phyloP scores from a whole-genome alignment of 352 stramenopile genomes.

The Lagenidium giganteum region DNA sequence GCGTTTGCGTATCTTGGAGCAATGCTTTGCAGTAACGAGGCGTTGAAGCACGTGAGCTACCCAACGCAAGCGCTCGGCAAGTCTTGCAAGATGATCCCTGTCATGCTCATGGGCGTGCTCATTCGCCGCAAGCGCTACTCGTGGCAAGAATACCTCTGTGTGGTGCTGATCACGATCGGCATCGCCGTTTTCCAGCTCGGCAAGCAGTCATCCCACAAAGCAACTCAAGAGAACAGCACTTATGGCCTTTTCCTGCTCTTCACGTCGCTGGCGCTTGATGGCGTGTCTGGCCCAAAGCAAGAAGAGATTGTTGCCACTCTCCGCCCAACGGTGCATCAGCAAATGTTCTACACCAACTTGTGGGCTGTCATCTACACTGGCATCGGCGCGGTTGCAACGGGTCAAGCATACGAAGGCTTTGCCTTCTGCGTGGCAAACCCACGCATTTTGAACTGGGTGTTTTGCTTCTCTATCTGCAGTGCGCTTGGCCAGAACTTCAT shows the following conservation, averaged over 20 bases:
- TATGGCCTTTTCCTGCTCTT: constrained; percentile 88
- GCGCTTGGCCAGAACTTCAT: constrained; percentile 99
- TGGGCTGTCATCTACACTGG: constrained; percentile 86
- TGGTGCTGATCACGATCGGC: constrained; percentile 86
- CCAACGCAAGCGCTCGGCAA: constrained; percentile 98
- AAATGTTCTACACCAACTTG: constrained; percentile 90
- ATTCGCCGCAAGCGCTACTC: constrained; percentile 91
- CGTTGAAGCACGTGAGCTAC: constrained; percentile 95
- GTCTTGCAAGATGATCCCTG: constrained; percentile 98
- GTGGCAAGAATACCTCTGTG: constrained; percentile 85
- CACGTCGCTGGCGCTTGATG: constrained; percentile 93
- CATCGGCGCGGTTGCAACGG: constrained; percentile 63
- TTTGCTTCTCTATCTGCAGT: constrained; percentile 94
- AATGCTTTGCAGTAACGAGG: constrained; percentile 91
- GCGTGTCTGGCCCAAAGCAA: constrained; percentile 95
- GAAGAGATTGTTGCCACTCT: constrained; percentile 82
- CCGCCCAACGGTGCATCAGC: constrained; percentile 81
- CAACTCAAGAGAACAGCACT: constrained; percentile 83
- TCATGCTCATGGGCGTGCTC: constrained; percentile 93
- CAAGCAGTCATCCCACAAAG: constrained; percentile 68
- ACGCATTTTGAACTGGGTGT: constrained; percentile 78
- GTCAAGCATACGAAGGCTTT: constrained; percentile 66
- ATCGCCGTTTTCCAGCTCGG: constrained; percentile 90
- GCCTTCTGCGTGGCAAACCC: constrained; percentile 82
- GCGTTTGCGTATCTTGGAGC: constrained; percentile 86